Evolutionary conservation across 2,329 filamentous ascomycete genomes (phyloP).

Genomic region (Colletotrichum truncatum): DNA sequence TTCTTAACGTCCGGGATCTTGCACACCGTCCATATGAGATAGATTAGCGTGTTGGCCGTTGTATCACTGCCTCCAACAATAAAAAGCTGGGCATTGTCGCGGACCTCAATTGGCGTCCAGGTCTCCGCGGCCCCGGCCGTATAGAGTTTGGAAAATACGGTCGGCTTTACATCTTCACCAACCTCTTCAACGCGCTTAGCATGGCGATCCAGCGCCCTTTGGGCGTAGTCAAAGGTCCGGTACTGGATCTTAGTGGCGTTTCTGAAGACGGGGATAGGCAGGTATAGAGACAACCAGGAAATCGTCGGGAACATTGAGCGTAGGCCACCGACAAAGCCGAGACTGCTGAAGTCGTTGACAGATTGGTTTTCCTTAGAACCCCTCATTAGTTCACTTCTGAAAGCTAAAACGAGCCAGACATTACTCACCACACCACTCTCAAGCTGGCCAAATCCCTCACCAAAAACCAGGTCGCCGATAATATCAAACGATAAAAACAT

Average conservation of each 20-base stretch:
- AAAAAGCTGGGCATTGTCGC: slow-evolving; percentile 49
- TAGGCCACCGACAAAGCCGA: slow-evolving; percentile 1
- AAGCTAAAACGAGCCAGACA: slow-evolving; percentile 26
- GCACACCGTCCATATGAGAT: slow-evolving; percentile 52
- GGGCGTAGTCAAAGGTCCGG: slow-evolving; percentile 5
- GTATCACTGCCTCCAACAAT: slow-evolving; percentile 63
- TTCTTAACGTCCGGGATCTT: slow-evolving; percentile 38
- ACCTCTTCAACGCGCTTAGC: neutral
- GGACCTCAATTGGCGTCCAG: slow-evolving; percentile 41
- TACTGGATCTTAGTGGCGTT: neutral
- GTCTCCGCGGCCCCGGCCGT: no score
- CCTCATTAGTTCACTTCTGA: neutral
- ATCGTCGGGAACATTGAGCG: slow-evolving; percentile 12
- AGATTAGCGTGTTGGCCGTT: slow-evolving; percentile 58
- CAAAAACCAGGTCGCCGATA: slow-evolving; percentile 63
- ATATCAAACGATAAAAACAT: slow-evolving; percentile 63
- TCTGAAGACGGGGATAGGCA: slow-evolving; percentile 15
- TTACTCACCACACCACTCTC: slow-evolving; percentile 54
- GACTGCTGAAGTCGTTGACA: neutral
- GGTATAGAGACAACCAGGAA: neutral
- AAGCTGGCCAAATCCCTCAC: slow-evolving; percentile 61
- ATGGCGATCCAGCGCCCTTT: neutral
- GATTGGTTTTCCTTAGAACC: neutral
- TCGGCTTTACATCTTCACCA: neutral
- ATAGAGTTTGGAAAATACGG: no score